Evolutionary conservation across 23 red algal species (phyloP).

Genomic region (Chondrus crispus): DNA sequence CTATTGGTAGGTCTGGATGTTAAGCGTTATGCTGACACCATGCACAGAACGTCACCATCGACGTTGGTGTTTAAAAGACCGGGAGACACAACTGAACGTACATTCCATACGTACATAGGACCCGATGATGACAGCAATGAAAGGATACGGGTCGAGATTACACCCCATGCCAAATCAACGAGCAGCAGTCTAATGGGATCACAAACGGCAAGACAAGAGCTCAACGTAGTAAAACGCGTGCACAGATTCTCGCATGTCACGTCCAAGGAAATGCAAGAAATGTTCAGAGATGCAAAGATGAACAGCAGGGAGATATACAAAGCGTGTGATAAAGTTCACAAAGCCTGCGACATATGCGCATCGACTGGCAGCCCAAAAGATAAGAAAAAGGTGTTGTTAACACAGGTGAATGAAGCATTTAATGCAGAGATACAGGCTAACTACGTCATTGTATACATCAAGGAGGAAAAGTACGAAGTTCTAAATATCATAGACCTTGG

Average conservation of each 20-base stretch:
- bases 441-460: conserved; percentile 13
- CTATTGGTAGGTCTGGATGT: conserved; percentile 12
- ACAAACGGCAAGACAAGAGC: background rate
- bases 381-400: conserved; percentile 9
- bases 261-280: background rate
- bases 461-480: conserved; percentile 24
- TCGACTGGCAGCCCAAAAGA: conserved; percentile 6
- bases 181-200: background rate
- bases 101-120: conserved; percentile 1
- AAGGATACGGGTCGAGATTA: background rate
- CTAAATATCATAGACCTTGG: conserved; percentile 22
- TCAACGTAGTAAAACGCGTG: background rate
- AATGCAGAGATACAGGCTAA: conserved; percentile 13
- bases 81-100: background rate
- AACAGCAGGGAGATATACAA: background rate
- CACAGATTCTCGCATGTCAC: background rate
- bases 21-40: background rate
- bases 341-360: conserved; percentile 7
- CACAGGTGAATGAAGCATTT: conserved; percentile 26
- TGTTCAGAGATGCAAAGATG: background rate
- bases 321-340: background rate
- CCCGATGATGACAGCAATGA: background rate
- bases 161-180: background rate
- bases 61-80: background rate
- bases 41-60: background rate